Evolutionary conservation across 2,329 filamentous ascomycete species (phyloP), one percentile per base, ranked within the genome.

Genomic region (Triangularia verruculosa): DNA sequence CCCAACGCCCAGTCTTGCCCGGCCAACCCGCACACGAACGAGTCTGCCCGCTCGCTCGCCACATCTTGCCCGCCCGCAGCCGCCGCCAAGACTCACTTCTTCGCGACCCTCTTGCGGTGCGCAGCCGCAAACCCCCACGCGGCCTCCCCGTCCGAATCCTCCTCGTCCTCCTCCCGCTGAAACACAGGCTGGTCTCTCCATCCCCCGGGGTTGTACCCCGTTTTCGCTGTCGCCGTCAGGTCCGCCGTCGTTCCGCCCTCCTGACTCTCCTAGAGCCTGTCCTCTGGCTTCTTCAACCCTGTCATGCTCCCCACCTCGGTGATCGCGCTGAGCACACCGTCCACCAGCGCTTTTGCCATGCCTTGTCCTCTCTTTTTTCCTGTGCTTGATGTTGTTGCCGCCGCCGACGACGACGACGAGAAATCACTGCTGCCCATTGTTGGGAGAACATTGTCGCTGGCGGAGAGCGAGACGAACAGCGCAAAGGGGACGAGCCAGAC

Each of bases 401-500:
- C 74, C n/a, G 55, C 68, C 3, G 69, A 66, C 8, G 78, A 74
- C n/a, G 55, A 68, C 3, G 69, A 66, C 8, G 65, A 64, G 11
- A 72, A 70, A 2, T 84, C 82, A 67, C 93, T 90, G 56, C 86
- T 92, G 12, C 92, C 92, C 85, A 97, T 97, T 7, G 89, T 96
- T 0, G 95, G 95, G 59, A 99, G 79, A 3, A 98, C 92, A 73
- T 98, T 98, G 74, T 99, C 95, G 61, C 93, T 92, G 0, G 95
- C 95, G 17, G 92, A 96, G 51, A 99, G 78, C 72, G 91, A 96
- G 58, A 99, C 94, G 73, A 99, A 99, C 13, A 99, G 83, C 15
- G 93, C 88, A 74, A 99, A 99, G 0, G 95, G 95, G 0, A 98
- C 91, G 1, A 99, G 83, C 95, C 95, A 99, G 0, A 99, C 93